Evolutionary conservation across 2,329 filamentous ascomycete species (phyloP), one percentile per base, ranked within the genome.

Genomic region (Graphilbum sp.): DNA sequence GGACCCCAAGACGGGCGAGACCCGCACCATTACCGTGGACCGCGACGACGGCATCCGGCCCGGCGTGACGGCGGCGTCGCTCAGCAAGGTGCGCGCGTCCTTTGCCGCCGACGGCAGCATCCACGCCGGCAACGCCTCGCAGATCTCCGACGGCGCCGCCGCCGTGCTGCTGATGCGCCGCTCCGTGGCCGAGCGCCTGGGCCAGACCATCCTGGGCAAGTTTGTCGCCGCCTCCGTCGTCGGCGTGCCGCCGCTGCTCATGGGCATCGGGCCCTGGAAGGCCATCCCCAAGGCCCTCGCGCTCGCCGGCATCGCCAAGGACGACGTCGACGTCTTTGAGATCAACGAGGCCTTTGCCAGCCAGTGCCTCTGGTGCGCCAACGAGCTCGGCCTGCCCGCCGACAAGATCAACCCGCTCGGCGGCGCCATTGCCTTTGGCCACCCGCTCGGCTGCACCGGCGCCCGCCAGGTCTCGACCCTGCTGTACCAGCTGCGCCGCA

Each of bases 301-400:
- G 55, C 87, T 90, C 58, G 83, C 87, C 0, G 86, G 87, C 43
- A 75, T 98, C 50, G 68, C 66, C 55, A 84, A 79, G 60, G 79
- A 93, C 41, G 88, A 96, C 49, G 85, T 98, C 23, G 90, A 96
- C 56, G 88, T 96, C 54, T 96, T 74, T 54, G 90, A 98, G 72
- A 95, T 98, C 70, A 98, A 98, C 67, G 90, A 98, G 72, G 90
- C 90, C 1, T 98, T 98, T 58, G 90, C 90, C 24, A 83, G 75
- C 46, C 88, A 96, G 69, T 94, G 85, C 60, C 60, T 96, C 47
- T 96, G 82, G 81, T 95, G 86, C 59, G 75, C 83, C 45, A 83
- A 90, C 52, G 78, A 95, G 66, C 72, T 98, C 18, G 79, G 79
- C 33, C 62, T 98, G 21, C 81, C 85, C 38, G 55, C 68, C 43